These are phyloP conservation scores for Blastobotrys serpentis DNA, from an alignment of 1,139 yeast species.

Conservation along the genomic window DNA sequence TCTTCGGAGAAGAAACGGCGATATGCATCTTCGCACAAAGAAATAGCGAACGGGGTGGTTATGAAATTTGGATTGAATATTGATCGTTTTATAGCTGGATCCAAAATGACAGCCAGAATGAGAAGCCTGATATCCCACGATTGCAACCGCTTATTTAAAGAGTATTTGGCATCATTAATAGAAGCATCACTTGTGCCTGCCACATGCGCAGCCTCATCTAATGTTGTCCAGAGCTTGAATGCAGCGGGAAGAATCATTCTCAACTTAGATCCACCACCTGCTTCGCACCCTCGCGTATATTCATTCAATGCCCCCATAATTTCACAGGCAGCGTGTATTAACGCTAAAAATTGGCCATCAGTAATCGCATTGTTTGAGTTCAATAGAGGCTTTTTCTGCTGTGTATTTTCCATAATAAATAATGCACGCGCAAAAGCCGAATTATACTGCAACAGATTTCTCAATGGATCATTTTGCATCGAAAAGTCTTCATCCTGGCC, in stretches of 20 bases:
- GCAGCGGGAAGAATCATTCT: conserved; percentile 19
- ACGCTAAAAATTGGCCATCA: conserved; percentile 4
- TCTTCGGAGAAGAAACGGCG: conserved; percentile 8
- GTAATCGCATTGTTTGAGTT: background rate
- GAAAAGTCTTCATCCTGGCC: conserved; percentile 2
- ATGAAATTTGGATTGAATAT: conserved; percentile 12
- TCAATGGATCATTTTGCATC: conserved; percentile 2
- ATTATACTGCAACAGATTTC: conserved; percentile 5
- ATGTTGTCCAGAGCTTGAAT: conserved; percentile 10
- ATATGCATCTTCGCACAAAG: conserved; percentile 10
- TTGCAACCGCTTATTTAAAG: conserved; percentile 12
- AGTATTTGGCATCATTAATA: conserved; percentile 2
- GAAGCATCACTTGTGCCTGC: background rate
- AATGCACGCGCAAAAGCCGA: background rate
- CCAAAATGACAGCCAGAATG: conserved; percentile 15
- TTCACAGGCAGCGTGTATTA: conserved; percentile 7
- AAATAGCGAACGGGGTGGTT: background rate
- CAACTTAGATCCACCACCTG: conserved; percentile 10
- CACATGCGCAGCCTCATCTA: conserved; percentile 9
- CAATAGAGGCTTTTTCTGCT: background rate
- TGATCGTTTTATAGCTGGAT: conserved; percentile 12
- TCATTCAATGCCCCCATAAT: background rate
- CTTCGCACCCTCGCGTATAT: background rate
- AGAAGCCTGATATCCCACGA: conserved; percentile 18
- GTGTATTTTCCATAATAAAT: background rate